phyloP scores from a whole-genome alignment of 257 asterid genomes.

The Perilla frutescens region DNA sequence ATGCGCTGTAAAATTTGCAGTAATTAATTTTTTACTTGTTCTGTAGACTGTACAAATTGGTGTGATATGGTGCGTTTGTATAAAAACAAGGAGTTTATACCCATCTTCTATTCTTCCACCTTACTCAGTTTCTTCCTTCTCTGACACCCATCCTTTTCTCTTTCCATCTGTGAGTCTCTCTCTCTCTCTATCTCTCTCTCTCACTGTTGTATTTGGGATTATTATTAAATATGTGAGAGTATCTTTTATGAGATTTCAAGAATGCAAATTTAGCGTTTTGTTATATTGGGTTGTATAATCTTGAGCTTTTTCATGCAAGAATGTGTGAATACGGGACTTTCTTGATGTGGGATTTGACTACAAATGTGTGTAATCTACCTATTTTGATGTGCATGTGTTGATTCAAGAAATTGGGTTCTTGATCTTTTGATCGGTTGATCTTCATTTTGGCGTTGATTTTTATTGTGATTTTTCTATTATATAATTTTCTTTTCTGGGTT shows the following conservation, averaged over 20 bases:
- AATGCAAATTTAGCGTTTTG: slow-evolving; percentile 38
- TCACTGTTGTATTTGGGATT: slow-evolving; percentile 11
- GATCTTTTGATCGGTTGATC: slow-evolving; percentile 49
- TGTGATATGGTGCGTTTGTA: slow-evolving; percentile 34
- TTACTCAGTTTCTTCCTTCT: slow-evolving; percentile 53
- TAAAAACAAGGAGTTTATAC: slow-evolving; percentile 45
- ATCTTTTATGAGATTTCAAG: slow-evolving; percentile 34
- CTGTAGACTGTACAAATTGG: slow-evolving; percentile 28
- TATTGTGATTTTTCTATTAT: background rate
- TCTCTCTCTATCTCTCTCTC: slow-evolving; percentile 27
- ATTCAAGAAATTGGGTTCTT: slow-evolving; percentile 40
- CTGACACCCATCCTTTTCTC: slow-evolving; percentile 53
- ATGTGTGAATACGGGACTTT: slow-evolving; percentile 30
- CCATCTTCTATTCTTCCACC: slow-evolving; percentile 55
- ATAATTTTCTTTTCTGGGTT: slow-evolving; percentile 25
- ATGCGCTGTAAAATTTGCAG: slow-evolving; percentile 22
- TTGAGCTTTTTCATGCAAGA: slow-evolving; percentile 40
- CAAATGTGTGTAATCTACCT: slow-evolving; percentile 42
- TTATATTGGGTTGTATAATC: slow-evolving; percentile 36
- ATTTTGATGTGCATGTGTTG: slow-evolving; percentile 52
- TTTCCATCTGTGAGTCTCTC: slow-evolving; percentile 59
- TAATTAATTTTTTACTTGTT: slow-evolving; percentile 12
- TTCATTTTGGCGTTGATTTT: slow-evolving; percentile 32
- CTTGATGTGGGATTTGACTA: slow-evolving; percentile 49
- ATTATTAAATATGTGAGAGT: slow-evolving; percentile 3